Base-by-base conservation (phyloP, 2,329 filamentous ascomycete genomes). In the Hymenoscyphus occultus region DNA sequence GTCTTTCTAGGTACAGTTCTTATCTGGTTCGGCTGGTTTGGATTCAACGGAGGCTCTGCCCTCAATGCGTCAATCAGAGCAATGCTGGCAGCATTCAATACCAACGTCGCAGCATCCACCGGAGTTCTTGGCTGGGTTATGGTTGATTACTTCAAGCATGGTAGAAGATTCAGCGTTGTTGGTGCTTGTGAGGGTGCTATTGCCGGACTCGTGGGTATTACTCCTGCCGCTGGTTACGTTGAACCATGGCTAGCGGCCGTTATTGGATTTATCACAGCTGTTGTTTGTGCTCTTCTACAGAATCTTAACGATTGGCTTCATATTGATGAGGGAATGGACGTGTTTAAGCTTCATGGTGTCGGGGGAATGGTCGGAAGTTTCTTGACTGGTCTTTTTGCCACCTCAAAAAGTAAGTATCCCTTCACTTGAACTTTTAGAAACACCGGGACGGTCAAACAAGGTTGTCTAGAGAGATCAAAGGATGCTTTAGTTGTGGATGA, bases 1-100 rank as follows among this genome's bases (percentile, higher is more conserved):
- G 85, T 89, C 69, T 86, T 86, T 69, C 79, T 89, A 1, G 86
- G 86, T 1, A 89, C 86, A 0, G 78, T 87, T 1, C 77, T 89
- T 51, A 88, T 89, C 66, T 89, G 86, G 86, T 87, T 88, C 66
- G 86, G 83, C 1, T 84, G 82, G 82, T 82, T 83, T 61, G 81
- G 80, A 0, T 84, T 84, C 73, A 84, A 84, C 65, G 81, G 83
- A 66, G 80, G 76, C 19, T 80, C 75, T 56, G 82, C 83, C 1
- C 78, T 82, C 35, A 85, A 85, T 69, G 75, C 83, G 1, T 80
- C 79, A 5, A 71, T 86, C 9, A 79, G 84, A 56, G 79, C 81
- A 45, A 80, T 86, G 72, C 81, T 84, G 56, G 83, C 82, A 9
- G 82, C 82, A 2, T 81, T 85, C 71, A 86, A 86, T 71, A 86